Evolutionary conservation across 2,329 filamentous ascomycete species (phyloP).

Genomic region (Mariannaea elegans): DNA sequence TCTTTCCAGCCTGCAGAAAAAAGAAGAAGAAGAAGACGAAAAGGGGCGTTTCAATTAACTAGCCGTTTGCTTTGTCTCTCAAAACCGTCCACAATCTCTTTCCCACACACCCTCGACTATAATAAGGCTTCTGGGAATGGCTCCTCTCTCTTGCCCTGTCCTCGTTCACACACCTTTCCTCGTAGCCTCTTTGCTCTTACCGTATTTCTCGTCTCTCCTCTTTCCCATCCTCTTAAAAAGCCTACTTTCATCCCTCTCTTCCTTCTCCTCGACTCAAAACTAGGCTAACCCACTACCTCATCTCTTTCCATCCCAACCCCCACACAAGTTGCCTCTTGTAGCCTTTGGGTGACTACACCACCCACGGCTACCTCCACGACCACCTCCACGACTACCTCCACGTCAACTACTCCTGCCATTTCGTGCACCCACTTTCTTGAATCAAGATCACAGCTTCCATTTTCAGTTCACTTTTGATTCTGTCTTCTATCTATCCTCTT

Average conservation of each 20-base stretch:
- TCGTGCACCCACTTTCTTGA: not conserved
- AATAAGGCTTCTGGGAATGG: slow-evolving; percentile 22
- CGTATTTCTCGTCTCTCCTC: not conserved
- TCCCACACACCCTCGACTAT: slow-evolving; percentile 15
- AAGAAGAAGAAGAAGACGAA: not conserved
- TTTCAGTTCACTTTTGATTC: not conserved
- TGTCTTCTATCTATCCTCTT: not conserved
- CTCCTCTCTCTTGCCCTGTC: slow-evolving; percentile 6
- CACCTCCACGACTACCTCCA: not conserved
- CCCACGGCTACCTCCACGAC: not conserved
- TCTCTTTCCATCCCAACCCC: not conserved
- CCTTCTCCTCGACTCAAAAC: not conserved
- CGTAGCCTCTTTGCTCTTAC: not conserved
- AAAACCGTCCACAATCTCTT: slow-evolving; percentile 11
- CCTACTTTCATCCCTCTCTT: slow-evolving; percentile 1
- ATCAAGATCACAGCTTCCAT: not conserved
- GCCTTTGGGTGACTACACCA: slow-evolving; percentile 4
- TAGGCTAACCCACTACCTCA: not conserved
- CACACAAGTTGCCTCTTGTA: slow-evolving; percentile 7
- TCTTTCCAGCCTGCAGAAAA: not conserved
- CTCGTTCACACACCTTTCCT: slow-evolving; percentile 13
- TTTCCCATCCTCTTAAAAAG: not conserved
- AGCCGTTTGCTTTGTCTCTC: slow-evolving; percentile 9
- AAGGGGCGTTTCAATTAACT: slow-evolving; percentile 14
- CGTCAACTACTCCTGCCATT: slow-evolving; percentile 8